Base-by-base conservation (phyloP, 257 asterid species). In the Osmanthus fragrans region DNA sequence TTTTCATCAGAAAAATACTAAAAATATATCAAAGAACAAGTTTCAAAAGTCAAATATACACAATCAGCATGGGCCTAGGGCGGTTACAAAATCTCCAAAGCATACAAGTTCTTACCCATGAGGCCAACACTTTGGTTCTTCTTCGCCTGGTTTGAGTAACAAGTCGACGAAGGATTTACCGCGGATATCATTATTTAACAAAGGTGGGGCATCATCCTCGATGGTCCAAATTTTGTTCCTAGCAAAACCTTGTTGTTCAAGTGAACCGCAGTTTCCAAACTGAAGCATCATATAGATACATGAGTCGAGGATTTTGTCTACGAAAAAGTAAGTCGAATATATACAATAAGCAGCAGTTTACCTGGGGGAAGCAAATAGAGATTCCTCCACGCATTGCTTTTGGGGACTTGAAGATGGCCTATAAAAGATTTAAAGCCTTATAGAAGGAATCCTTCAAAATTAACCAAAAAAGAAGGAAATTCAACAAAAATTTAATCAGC, bases 361-460 rank as follows among this genome's bases (percentile, higher is more conserved):
- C 99, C 97, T 91, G 97, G 8, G 98, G 97, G 84, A 96, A 96
- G 83, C 97, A 92, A 78, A 89, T 73, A 3, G 92, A 88, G 60
- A 96, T 93, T 76, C 99, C 99, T 73, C 99, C 99, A 36, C 97
- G 86, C 89, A 91, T 86, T 49, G 93, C 97, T 88, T 90, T 91
- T 47, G 97, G 97, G 81, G 97, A 85, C 87, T 95, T 93, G 37
- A 93, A 88, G 84, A 91, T 87, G 56, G 93, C 95, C 99, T 93
- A 78, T 79, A 82, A 70, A 64, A 37, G 68, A 73, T 63, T 77
- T 7, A 32, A 37, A 74, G 64, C 37, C 72, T 42, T 42, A 42
- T 42, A 42, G 51, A 42, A 18, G 18, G 51, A 11, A 42, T 42
- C 69, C 69, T 63, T 63, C 69, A 23, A 63, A 63, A 25, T 63